Conservation (phyloP, 768 basidiomycete genomes). For the Amanita jacksonii region DNA sequence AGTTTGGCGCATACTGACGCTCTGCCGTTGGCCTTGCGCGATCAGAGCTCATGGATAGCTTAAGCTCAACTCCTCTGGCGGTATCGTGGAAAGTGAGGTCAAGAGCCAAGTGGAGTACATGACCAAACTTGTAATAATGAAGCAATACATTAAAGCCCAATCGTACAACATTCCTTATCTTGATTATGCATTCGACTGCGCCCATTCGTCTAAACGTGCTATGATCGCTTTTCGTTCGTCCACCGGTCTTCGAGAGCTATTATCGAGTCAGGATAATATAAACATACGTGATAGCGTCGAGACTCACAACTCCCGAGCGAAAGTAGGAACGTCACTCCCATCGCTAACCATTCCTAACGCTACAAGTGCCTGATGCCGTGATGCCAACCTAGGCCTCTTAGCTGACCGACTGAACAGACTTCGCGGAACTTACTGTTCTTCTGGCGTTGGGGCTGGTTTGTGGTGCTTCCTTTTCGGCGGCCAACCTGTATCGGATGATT, state of each 20-base stretch:
- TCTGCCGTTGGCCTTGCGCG: neutral
- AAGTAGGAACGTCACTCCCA: slow-evolving; percentile 40
- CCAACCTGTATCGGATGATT: slow-evolving; percentile 40
- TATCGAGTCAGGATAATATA: neutral
- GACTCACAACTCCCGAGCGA: slow-evolving; percentile 61
- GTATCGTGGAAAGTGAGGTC: neutral
- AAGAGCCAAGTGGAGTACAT: neutral
- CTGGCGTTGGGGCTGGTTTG: slow-evolving; percentile 32
- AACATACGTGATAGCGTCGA: neutral
- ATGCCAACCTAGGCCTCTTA: slow-evolving; percentile 31
- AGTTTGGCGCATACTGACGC: neutral
- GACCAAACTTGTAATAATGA: slow-evolving; percentile 1
- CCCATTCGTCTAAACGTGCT: slow-evolving; percentile 6
- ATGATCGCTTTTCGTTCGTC: slow-evolving; percentile 29
- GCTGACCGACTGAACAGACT: neutral
- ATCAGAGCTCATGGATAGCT: neutral
- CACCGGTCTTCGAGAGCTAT: slow-evolving; percentile 25
- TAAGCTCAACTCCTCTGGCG: neutral
- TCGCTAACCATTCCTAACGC: slow-evolving; percentile 49
- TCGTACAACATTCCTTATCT: neutral
- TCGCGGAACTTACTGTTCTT: slow-evolving; percentile 35
- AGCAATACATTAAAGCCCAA: no score
- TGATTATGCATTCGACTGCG: neutral
- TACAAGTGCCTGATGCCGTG: slow-evolving; percentile 52
- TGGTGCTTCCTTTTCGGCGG: slow-evolving; percentile 59